Evolutionary conservation across 352 stramenopile species (phyloP).

Genomic region (Pythium aristosporum): DNA sequence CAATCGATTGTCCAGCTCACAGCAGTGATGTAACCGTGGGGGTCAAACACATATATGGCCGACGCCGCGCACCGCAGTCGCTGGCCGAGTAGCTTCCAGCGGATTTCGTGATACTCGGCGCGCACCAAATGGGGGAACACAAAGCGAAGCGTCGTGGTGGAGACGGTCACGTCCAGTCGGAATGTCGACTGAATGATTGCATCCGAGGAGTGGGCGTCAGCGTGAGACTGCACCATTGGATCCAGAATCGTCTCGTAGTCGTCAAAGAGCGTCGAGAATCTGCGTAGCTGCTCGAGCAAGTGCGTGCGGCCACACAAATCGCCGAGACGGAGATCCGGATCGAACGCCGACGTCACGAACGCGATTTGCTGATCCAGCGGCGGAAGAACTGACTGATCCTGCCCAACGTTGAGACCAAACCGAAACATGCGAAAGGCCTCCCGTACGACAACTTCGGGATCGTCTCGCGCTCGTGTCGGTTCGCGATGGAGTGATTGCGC

Average conservation of each 20-base stretch:
- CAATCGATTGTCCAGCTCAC: constrained; percentile 17
- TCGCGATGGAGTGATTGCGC: background rate
- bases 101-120: constrained; percentile 5
- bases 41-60: constrained; percentile 4
- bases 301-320: background rate
- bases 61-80: constrained; percentile 4
- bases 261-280: constrained; percentile 15
- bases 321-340: constrained; percentile 2
- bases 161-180: constrained; percentile 1
- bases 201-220: background rate
- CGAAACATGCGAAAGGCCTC: constrained; percentile 28
- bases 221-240: background rate
- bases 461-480: background rate
- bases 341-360: constrained; percentile 11
- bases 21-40: background rate
- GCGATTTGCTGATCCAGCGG: constrained; percentile 8
- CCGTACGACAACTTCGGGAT: constrained; percentile 15
- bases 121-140: constrained; percentile 19
- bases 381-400: background rate
- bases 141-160: constrained; percentile 1
- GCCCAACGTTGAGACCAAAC: constrained; percentile 18
- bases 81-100: constrained; percentile 14
- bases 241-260: background rate
- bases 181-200: constrained; percentile 6
- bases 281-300: constrained; percentile 14